Evolutionary conservation across 2,329 filamentous ascomycete species (phyloP), one percentile per base, ranked within the genome.

Genomic region (Fusarium heterosporum): DNA sequence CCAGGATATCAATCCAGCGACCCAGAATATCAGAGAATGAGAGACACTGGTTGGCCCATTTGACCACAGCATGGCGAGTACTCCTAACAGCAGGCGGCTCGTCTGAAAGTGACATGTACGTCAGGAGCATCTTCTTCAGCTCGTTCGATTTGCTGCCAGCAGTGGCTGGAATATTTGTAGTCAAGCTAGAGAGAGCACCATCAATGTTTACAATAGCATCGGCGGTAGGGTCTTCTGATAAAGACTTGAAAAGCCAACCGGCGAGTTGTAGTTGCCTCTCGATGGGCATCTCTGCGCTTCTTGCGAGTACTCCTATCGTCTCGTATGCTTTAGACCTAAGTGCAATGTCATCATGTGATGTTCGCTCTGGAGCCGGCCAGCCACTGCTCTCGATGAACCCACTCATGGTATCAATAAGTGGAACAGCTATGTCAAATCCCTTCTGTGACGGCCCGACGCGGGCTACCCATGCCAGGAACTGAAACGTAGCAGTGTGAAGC

Each of bases 41-140:
- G 7, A 99, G 82, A 72, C 93, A 97, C 49, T 92, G 87, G 74
- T 98, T 98, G 12, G 93, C 93, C 83, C 95, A 97, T 58, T 96
- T 92, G 9, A 96, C 89, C 25, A 90, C 90, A 19, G 93, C 90
- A 78, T 94, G 96, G 9, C 92, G 88, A 32, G 91, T 91, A 72
- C 91, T 94, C 68, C 90, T 85, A n/a, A 89, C 81, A 16, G 86
- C 81, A n/a, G 81, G 80, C 3, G 76, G 72, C 8, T 80, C 79
- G 16, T 86, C 82, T 0, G 80, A 72, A 1, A 86, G 79, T 43
- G 80, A 81, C 85, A 93, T 92, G 69, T 93, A 90, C 28, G 85
- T 83, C 10, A 93, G 80, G 10, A 96, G 82, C 51, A 96, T 83
- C 5, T 73, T 71, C 52, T 81, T 82, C 26, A 88, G 78, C 11